A percentile compares a stretch with the other conserved stretches of the same genome.
Conservation (phyloP, 2,329 filamentous ascomycete species). For the Calonectria pseudoturangicola region DNA sequence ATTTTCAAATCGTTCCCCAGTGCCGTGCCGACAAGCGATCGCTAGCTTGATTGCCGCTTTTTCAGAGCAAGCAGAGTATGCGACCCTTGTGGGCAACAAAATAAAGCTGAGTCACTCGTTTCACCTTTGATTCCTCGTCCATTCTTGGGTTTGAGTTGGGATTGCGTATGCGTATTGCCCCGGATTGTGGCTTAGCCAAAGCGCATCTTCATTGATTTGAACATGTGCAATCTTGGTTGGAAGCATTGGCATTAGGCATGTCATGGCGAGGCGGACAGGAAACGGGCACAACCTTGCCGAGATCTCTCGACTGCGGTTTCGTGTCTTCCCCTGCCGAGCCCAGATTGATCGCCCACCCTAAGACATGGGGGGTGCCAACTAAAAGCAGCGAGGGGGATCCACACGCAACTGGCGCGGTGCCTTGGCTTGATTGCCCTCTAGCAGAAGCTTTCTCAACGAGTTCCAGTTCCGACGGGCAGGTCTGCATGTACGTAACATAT, state of each 20-base stretch:
- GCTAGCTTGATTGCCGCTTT: conserved; percentile 39
- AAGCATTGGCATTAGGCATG: conserved; percentile 18
- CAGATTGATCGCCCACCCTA: conserved; percentile 38
- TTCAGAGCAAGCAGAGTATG: conserved; percentile 10
- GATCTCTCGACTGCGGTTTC: conserved; percentile 17
- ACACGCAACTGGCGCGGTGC: conserved; percentile 22
- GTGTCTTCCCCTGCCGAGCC: conserved; percentile 38
- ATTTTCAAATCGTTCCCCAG: conserved; percentile 16
- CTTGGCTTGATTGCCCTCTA: conserved; percentile 7
- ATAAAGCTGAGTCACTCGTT: conserved; percentile 34
- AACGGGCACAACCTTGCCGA: conserved; percentile 15
- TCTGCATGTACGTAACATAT: conserved; percentile 21
- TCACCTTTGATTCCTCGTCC: conserved; percentile 16
- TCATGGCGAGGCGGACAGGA: neutral
- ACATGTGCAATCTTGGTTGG: neutral
- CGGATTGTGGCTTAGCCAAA: conserved; percentile 27
- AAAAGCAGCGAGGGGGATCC: conserved; percentile 34
- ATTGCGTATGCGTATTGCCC: conserved; percentile 19
- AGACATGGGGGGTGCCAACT: conserved; percentile 28
- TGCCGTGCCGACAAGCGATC: conserved; percentile 34
- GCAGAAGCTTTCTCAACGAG: conserved; percentile 50
- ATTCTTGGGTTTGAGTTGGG: neutral
- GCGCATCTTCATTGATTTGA: neutral
- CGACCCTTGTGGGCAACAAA: conserved; percentile 15
- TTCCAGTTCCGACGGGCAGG: conserved; percentile 41